Conservation (phyloP, 306 rosid species). For the Medicago ruthenica region DNA sequence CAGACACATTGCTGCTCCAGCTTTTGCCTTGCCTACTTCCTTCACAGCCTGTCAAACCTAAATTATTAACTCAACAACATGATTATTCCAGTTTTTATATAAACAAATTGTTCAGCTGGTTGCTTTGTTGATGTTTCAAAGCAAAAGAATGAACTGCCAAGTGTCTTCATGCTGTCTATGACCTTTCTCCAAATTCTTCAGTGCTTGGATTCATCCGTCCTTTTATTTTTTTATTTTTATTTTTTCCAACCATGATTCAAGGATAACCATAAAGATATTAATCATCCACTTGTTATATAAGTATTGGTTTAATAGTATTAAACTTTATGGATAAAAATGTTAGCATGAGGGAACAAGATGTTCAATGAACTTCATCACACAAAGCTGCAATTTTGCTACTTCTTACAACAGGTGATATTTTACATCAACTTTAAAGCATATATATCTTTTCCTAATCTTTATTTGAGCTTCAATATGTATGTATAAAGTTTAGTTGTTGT, state of each 20-base stretch:
- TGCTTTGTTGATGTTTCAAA: constrained; percentile 63
- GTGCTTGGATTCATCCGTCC: constrained; percentile 68
- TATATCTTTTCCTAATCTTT: not conserved
- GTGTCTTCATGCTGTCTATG: constrained; percentile 67
- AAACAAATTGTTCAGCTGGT: not conserved
- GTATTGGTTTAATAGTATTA: constrained; percentile 22
- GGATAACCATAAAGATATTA: constrained; percentile 31
- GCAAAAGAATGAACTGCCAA: constrained; percentile 45
- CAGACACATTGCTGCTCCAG: constrained; percentile 57
- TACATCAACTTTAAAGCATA: not conserved
- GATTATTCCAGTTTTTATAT: constrained; percentile 27
- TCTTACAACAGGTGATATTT: constrained; percentile 41
- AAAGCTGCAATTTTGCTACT: constrained; percentile 50
- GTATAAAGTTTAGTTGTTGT: not conserved
- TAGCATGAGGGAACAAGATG: constrained; percentile 56
- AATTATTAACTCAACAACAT: constrained; percentile 68
- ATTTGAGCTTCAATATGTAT: constrained; percentile 27
- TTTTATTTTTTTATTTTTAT: constrained; percentile 4
- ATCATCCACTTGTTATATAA: constrained; percentile 31
- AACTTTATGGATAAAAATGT: constrained; percentile 47
- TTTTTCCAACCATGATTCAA: constrained; percentile 39
- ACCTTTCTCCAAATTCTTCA: constrained; percentile 51
- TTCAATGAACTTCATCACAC: constrained; percentile 65
- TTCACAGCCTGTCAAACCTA: constrained; percentile 91
- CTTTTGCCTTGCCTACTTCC: constrained; percentile 59